Conservation (phyloP, 2,329 filamentous ascomycete species). For the Aspergillus sp. region DNA sequence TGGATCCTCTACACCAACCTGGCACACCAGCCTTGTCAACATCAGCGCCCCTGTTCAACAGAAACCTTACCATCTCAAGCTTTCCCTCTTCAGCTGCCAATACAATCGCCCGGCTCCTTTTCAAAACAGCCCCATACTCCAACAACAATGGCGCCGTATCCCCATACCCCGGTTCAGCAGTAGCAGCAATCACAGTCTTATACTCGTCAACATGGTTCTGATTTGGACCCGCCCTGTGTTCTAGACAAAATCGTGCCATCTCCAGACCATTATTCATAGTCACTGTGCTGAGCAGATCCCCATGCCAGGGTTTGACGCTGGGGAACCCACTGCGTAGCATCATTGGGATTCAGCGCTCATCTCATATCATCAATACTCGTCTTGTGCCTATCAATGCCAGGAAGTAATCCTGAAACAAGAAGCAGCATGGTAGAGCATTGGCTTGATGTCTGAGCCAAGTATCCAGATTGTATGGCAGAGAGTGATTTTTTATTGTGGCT, state of each 20-base stretch:
- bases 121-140: background rate
- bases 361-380: slow-evolving; percentile 34
- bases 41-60: slow-evolving; percentile 3
- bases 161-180: background rate
- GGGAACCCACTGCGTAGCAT: slow-evolving; percentile 32
- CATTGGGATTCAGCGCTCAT: slow-evolving; percentile 27
- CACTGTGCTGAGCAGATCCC: background rate
- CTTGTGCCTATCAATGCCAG: slow-evolving; percentile 23
- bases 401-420: slow-evolving; percentile 24
- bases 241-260: background rate
- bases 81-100: background rate
- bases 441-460: slow-evolving; percentile 23
- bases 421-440: slow-evolving; percentile 33
- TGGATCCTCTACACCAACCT: background rate
- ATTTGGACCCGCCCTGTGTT: slow-evolving; percentile 2
- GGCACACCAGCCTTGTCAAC: slow-evolving; percentile 3
- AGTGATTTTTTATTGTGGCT: slow-evolving; percentile 25
- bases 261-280: background rate
- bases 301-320: slow-evolving; percentile 16
- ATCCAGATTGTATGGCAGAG: slow-evolving; percentile 28
- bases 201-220: background rate
- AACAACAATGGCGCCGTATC: background rate
- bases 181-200: background rate
- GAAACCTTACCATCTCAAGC: slow-evolving; percentile 2
- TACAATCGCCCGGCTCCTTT: background rate